These are phyloP conservation scores for Nigrospora osmanthi DNA, from an alignment of 2,329 filamentous ascomycete species.

Conservation along the genomic window DNA sequence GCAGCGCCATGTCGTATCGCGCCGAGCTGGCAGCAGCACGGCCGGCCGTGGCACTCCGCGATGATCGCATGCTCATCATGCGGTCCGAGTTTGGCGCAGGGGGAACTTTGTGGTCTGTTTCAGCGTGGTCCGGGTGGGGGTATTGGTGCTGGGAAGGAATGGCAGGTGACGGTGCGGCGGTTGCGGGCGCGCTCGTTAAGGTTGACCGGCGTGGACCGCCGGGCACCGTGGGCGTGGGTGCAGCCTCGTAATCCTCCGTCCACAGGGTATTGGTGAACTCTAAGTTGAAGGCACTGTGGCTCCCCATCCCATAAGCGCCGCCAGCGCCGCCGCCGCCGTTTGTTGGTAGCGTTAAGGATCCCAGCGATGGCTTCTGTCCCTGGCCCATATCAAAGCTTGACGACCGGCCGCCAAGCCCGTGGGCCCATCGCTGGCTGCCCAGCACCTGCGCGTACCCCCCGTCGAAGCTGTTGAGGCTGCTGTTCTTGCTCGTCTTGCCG, in stretches of 20 bases:
- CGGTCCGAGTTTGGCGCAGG: conserved; percentile 20
- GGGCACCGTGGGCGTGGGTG: conserved; percentile 78
- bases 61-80: conserved; percentile 51
- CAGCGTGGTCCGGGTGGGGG: not conserved
- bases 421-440: conserved; percentile 50
- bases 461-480: conserved; percentile 60
- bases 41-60: conserved; percentile 19
- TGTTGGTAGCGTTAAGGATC: conserved; percentile 7
- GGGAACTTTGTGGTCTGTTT: conserved; percentile 16
- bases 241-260: conserved; percentile 57
- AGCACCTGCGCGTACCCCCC: conserved; percentile 51
- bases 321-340: conserved; percentile 5
- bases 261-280: conserved; percentile 42
- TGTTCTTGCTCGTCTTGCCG: conserved; percentile 64
- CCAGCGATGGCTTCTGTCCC: conserved; percentile 35
- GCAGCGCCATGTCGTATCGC: not conserved
- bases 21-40: conserved; percentile 18
- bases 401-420: conserved; percentile 47
- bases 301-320: not conserved
- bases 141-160: conserved; percentile 15
- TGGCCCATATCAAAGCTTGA: conserved; percentile 63
- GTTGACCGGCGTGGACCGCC: conserved; percentile 58
- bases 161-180: conserved; percentile 25
- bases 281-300: conserved; percentile 30
- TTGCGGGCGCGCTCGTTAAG: conserved; percentile 18